Evolutionary conservation across 1,139 yeast genomes (phyloP), one percentile per base, ranked within the genome.

Genomic region (Sugiyamaella grinbergsii): DNA sequence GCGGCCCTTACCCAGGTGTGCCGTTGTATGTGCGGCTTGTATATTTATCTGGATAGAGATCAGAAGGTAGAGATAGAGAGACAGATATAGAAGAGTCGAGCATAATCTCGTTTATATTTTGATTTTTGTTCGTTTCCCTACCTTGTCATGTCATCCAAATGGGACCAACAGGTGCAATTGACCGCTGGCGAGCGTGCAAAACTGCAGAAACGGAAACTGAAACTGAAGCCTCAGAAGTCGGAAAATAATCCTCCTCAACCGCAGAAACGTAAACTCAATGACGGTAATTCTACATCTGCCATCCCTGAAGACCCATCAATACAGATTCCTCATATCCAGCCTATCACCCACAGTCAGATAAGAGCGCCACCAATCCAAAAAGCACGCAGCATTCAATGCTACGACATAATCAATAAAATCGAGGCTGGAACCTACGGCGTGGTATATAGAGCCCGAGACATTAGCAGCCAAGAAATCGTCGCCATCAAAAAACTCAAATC

Each of bases 401-500:
- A 61, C 47, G 58, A 65, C 32, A 45, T 52, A 13, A 45, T 68
- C 22, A 62, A 63, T 38, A 55, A 54, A 18, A 61, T 74, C 32
- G 76, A 76, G 20, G 76, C 73, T 54, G 79, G 78, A 24, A 70
- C 77, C 0, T 75, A 73, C 55, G 79, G 79, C 6, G 69, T 71
- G 34, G 78, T 75, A 22, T 71, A 66, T 54, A 77, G 71, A 73
- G 87, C 84, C 5, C 69, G 68, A 41, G 79, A 82, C 54, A 65
- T 69, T 22, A 62, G 71, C 4, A 80, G 85, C 0, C 73, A 75
- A 5, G 80, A 78, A 50, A 66, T 70, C 54, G 85, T 82, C 20
- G 89, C 88, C 1, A 68, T 83, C 59, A 83, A 83, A 58, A 75
- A 75, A 59, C 68, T 83, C 45, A 67, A 85, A 54, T 67, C 80